Conservation (phyloP, 2,329 filamentous ascomycete genomes). For the Aspergillus candidus region DNA sequence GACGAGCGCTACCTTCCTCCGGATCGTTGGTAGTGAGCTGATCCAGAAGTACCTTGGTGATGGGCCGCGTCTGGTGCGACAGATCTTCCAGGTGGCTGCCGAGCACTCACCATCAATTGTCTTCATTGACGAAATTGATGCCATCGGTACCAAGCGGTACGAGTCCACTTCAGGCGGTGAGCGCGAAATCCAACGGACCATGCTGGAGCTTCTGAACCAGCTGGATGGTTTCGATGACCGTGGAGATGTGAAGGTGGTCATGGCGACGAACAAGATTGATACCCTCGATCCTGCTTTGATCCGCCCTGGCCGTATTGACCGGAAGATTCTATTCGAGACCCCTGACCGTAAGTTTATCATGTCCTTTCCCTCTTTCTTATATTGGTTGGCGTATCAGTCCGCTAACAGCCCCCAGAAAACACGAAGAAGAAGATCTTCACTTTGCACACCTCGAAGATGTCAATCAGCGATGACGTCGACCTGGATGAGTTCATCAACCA, state of each 20-base stretch:
- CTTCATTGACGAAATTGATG: slow-evolving; percentile 98
- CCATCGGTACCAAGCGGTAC: slow-evolving; percentile 97
- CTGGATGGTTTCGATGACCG: slow-evolving; percentile 98
- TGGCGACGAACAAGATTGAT: slow-evolving; percentile 99
- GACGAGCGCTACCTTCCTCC: slow-evolving; percentile 96
- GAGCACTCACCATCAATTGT: slow-evolving; percentile 96
- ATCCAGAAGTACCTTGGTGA: slow-evolving; percentile 99
- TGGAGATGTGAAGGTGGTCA: slow-evolving; percentile 98
- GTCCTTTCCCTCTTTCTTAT: neutral
- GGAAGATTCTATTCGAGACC: slow-evolving; percentile 82
- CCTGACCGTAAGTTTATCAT: slow-evolving; percentile 53
- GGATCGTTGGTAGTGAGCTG: slow-evolving; percentile 92
- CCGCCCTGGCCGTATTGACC: slow-evolving; percentile 93
- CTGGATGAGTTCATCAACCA: slow-evolving; percentile 97
- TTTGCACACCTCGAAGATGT: slow-evolving; percentile 98
- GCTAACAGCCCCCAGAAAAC: slow-evolving; percentile 53
- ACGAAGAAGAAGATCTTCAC: slow-evolving; percentile 98
- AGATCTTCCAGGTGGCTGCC: slow-evolving; percentile 83
- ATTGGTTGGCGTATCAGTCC: neutral
- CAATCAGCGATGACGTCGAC: slow-evolving; percentile 89
- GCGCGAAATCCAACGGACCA: slow-evolving; percentile 94
- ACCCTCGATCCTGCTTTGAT: slow-evolving; percentile 94
- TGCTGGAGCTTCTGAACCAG: slow-evolving; percentile 97
- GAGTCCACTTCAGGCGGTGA: slow-evolving; percentile 96
- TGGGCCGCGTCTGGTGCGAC: slow-evolving; percentile 86